Evolutionary conservation across 2,329 filamentous ascomycete genomes (phyloP).

Genomic region (Verticillium albo-atrum): DNA sequence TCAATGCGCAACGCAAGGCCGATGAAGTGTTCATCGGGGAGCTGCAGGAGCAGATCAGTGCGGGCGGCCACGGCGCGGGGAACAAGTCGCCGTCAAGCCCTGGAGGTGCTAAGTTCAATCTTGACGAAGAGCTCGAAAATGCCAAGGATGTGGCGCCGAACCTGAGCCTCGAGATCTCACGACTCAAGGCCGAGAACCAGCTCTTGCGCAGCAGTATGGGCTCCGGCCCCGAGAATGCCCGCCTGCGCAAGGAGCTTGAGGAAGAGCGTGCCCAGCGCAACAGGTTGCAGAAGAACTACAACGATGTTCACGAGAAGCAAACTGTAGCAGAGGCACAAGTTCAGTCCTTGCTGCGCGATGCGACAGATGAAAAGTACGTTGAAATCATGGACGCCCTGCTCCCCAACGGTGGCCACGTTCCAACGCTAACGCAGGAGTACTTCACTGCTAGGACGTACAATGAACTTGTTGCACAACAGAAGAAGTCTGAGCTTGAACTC

Average conservation of each 20-base stretch:
- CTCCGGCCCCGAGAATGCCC: constrained; percentile 48
- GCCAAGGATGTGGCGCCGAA: constrained; percentile 35
- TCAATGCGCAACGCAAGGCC: constrained; percentile 38
- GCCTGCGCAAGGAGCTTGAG: constrained; percentile 52
- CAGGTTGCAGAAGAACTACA: constrained; percentile 48
- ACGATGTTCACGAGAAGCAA: constrained; percentile 54
- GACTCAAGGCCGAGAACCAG: constrained; percentile 58
- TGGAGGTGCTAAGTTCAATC: constrained; percentile 29
- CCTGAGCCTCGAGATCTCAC: constrained; percentile 48
- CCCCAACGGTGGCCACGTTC: constrained; percentile 11
- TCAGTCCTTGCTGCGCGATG: constrained; percentile 32
- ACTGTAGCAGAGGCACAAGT: constrained; percentile 50
- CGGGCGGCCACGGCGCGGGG: constrained; percentile 19
- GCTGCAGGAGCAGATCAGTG: constrained; percentile 53
- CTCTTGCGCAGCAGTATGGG: constrained; percentile 51
- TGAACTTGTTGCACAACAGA: constrained; percentile 45
- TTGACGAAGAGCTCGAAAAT: constrained; percentile 58
- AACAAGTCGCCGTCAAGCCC: background rate
- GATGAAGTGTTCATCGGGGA: constrained; percentile 54
- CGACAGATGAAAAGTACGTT: constrained; percentile 53
- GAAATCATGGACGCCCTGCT: constrained; percentile 11
- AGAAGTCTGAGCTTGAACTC: constrained; percentile 35
- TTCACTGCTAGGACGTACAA: constrained; percentile 49
- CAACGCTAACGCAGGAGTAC: constrained; percentile 39
- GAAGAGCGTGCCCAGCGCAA: constrained; percentile 45